Evolutionary conservation across 352 stramenopile species (phyloP).

Genomic region (Aphanomyces astaci): DNA sequence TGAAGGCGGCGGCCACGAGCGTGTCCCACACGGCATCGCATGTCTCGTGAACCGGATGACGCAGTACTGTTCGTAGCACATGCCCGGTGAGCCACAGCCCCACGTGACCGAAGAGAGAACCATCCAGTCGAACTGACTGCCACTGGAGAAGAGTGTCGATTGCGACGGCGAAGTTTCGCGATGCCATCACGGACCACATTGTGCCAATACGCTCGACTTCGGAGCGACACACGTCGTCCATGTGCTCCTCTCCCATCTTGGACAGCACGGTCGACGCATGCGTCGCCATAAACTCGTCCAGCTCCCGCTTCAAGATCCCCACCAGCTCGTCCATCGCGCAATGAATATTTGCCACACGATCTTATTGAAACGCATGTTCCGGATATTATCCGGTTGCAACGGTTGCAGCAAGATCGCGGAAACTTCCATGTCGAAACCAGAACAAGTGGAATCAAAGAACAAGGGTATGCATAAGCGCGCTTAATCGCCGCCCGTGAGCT

Average conservation of each 20-base stretch:
- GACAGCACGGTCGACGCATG: constrained; percentile 25
- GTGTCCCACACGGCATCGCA: not conserved
- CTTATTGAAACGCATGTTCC: not conserved
- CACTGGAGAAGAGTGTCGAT: constrained; percentile 17
- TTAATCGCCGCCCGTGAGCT: constrained; percentile 8
- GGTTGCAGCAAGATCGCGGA: not conserved
- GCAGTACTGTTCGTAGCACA: not conserved
- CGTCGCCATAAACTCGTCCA: constrained; percentile 50
- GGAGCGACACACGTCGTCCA: not conserved
- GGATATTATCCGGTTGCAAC: not conserved
- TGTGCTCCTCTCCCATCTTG: not conserved
- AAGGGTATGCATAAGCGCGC: not conserved
- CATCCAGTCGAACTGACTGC: not conserved
- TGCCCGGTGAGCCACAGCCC: constrained; percentile 15
- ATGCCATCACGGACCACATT: constrained; percentile 14
- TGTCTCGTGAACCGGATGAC: not conserved
- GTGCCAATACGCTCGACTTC: constrained; percentile 2
- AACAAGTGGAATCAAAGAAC: no score
- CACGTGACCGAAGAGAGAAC: constrained; percentile 7
- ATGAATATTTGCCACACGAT: not conserved
- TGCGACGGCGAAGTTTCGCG: constrained; percentile 5
- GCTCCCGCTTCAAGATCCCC: constrained; percentile 36
- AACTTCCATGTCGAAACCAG: no score
- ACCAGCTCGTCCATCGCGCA: constrained; percentile 17
- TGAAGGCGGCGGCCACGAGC: not conserved